Evolutionary conservation across 768 basidiomycete species (phyloP).

Genomic region (Tephrocybe sp.): DNA sequence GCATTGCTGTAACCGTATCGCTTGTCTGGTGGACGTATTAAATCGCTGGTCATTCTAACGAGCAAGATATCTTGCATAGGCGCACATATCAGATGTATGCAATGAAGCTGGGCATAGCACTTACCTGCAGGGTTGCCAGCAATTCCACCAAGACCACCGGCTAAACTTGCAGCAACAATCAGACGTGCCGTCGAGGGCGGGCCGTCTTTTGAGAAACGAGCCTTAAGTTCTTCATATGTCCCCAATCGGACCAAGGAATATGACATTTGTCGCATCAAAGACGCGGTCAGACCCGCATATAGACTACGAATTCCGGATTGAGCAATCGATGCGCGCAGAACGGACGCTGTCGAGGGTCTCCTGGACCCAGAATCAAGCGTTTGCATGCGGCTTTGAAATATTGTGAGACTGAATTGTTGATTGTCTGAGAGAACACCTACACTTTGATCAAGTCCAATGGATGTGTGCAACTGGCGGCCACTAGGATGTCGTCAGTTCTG

Average conservation of each 20-base stretch:
- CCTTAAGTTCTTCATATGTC: constrained; percentile 76
- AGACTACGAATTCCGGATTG: constrained; percentile 71
- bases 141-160: constrained; percentile 80
- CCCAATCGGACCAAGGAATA: constrained; percentile 87
- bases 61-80: constrained; percentile 57
- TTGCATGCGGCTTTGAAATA: constrained; percentile 69
- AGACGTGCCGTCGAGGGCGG: constrained; percentile 54
- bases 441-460: constrained; percentile 87
- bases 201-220: constrained; percentile 45
- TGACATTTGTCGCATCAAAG: constrained; percentile 85
- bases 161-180: constrained; percentile 61
- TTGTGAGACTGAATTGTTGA: constrained; percentile 3
- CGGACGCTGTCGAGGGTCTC: constrained; percentile 62
- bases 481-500: constrained; percentile 32
- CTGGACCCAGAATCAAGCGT: constrained; percentile 53
- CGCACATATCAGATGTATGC: neutral
- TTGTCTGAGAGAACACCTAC: constrained; percentile 34
- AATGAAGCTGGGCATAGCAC: neutral
- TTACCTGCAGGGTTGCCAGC: constrained; percentile 81
- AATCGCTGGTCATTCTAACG: constrained; percentile 88
- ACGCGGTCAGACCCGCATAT: constrained; percentile 80
- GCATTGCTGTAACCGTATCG: constrained; percentile 80
- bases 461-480: constrained; percentile 81
- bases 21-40: constrained; percentile 67
- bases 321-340: constrained; percentile 61